Evolutionary conservation across 495 filamentous ascomycete species (phyloP).

Genomic region (Tuber aestivum): DNA sequence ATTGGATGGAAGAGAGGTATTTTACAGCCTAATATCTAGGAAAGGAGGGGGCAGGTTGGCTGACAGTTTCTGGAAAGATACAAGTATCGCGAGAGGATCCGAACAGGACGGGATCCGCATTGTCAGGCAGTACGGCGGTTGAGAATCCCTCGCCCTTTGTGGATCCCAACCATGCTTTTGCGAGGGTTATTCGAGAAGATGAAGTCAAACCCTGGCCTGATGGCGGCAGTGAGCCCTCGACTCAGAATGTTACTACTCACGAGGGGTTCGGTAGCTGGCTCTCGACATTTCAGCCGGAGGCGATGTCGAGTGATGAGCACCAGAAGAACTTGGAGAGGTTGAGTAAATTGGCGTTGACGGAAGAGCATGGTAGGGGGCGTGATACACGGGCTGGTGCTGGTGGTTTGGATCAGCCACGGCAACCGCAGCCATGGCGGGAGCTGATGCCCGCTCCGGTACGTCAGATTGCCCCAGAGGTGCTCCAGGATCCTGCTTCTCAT

Average conservation of each 20-base stretch:
- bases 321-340: not conserved
- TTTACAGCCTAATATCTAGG: not conserved
- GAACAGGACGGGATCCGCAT: not conserved
- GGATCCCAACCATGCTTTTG: not conserved
- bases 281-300: not conserved
- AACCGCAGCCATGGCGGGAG: too few relatives aligned
- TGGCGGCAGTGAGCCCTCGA: not conserved
- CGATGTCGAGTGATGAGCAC: not conserved
- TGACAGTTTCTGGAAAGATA: not conserved
- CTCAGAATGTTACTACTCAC: not conserved
- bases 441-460: not conserved
- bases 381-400: too few relatives aligned
- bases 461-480: not conserved
- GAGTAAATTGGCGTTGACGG: not conserved
- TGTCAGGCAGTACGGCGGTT: not conserved
- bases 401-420: too few relatives aligned
- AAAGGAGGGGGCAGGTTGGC: not conserved
- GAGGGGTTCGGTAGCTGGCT: not conserved
- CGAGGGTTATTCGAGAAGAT: not conserved
- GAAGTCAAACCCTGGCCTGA: not conserved
- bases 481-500: not conserved
- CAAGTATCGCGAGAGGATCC: not conserved
- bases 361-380: not conserved
- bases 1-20: not conserved
- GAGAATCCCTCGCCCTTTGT: not conserved